Evolutionary conservation across 257 asterid species (phyloP), one percentile per base, ranked within the genome.

Genomic region (Voacanga thouarsii): DNA sequence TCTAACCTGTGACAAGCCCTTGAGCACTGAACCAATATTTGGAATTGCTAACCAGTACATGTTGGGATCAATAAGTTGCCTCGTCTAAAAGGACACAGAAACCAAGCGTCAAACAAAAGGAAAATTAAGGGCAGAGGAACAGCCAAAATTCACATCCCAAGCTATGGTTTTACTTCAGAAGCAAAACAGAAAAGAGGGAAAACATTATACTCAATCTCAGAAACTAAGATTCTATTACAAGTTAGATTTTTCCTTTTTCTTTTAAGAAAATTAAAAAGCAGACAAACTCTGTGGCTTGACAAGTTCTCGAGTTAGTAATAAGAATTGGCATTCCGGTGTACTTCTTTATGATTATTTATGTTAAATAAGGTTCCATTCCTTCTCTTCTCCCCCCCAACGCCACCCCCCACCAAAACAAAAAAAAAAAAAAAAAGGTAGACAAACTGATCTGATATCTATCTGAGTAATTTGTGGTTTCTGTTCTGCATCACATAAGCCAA

Each of bases 31-130:
- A 77, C 99, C 99, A 86, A 96, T 87, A 82, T 84, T 92, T 73
- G 99, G 99, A 80, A 96, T 90, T 16, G 97, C 93, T 83, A 96
- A 90, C 99, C 99, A 96, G 78, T 93, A 96, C 98, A 91, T 89
- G 87, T 92, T 84, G 37, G 88, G 89, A 87, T 93, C 99, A 76
- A 92, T 89, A 70, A 93, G 97, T 87, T 92, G 99, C 75, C 97
- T 96, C 80, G 89, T 86, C 99, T 96, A 80, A 76, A 80, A 88
- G 41, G 79, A 81, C 79, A 57, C 5, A 60, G 74, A 68, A 79
- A 77, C 41, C 57, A 57, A 47, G 21, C 56, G 74, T 44, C 44
- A 59, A 53, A 50, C 60, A 37, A 77, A 50, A 51, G 64, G 67
- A 5, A 59, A 53, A 73, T n/a, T 19, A 61, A 24, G 23, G 11